These are phyloP conservation scores for Calonectria naviculata DNA, from an alignment of 2,329 filamentous ascomycete genomes.

Conservation along the genomic window DNA sequence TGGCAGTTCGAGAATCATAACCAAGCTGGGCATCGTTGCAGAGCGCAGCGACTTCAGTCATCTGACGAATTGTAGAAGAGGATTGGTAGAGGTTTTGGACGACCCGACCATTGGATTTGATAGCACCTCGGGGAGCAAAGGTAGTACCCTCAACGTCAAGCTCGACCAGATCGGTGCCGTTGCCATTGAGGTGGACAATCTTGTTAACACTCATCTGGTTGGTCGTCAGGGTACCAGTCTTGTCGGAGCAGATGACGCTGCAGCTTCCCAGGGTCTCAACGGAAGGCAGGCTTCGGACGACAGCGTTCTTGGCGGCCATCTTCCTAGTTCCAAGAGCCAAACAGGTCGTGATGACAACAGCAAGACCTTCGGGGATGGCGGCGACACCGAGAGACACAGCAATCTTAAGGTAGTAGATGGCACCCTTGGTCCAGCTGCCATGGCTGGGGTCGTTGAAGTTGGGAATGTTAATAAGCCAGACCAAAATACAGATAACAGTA, in stretches of 20 bases:
- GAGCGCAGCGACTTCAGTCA: slow-evolving; percentile 77
- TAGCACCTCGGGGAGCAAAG: slow-evolving; percentile 83
- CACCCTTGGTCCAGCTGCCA: slow-evolving; percentile 94
- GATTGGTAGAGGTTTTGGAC: slow-evolving; percentile 75
- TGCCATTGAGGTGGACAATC: slow-evolving; percentile 82
- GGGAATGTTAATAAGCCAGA: slow-evolving; percentile 98
- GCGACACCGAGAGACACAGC: slow-evolving; percentile 98
- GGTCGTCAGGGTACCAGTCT: slow-evolving; percentile 97
- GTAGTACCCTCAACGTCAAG: slow-evolving; percentile 93
- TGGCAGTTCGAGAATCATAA: slow-evolving; percentile 80
- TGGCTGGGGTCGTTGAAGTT: slow-evolving; percentile 97
- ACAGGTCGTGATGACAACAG: slow-evolving; percentile 99
- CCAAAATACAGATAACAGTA: slow-evolving; percentile 93
- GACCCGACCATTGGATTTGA: slow-evolving; percentile 75
- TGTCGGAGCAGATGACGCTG: slow-evolving; percentile 99
- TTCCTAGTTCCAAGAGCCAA: slow-evolving; percentile 95
- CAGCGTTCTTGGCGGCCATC: slow-evolving; percentile 98
- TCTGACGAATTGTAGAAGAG: slow-evolving; percentile 83
- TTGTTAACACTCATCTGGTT: slow-evolving; percentile 99
- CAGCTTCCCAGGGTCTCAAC: slow-evolving; percentile 98
- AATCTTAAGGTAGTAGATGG: slow-evolving; percentile 99
- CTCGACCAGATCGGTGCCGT: slow-evolving; percentile 82
- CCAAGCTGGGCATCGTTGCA: slow-evolving; percentile 91
- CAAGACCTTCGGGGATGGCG: slow-evolving; percentile 96
- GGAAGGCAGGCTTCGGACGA: slow-evolving; percentile 94